Base-by-base conservation (phyloP, 257 asterid species). In the Plantago elongata region DNA sequence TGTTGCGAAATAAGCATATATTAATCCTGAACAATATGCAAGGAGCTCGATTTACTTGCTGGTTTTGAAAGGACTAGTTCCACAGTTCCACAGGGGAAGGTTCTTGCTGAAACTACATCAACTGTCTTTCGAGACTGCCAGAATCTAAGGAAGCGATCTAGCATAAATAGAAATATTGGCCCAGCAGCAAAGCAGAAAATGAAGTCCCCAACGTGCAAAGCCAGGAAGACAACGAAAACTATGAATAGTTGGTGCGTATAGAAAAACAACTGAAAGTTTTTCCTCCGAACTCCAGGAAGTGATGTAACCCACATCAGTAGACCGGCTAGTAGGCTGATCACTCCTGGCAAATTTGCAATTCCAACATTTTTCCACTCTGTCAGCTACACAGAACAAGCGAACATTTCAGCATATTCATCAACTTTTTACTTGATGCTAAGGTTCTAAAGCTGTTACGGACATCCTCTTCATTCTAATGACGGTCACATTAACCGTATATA, bases 301-400 rank as follows among this genome's bases (percentile, higher is more conserved):
- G 96, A 88, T 54, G 96, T 83, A 51, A 76, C 75, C 96, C 96
- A 88, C 96, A 88, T 88, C 13, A 81, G 13, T 37, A 88, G 60
- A 63, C 96, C 96, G 11, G 87, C 91, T 15, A 57, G 14, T 13
- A 88, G 90, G 80, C 85, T 78, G 55, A 84, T 73, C 46, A 81
- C 96, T 40, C 96, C 96, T 0, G 96, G 84, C 30, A 83, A 75
- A 69, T 75, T 81, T 12, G 94, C 83, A 15, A 83, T 22, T 3
- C 87, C 96, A 13, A 51, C 9, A 51, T 64, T 74, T 43, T 40
- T 71, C 94, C 96, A 88, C 5, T 60, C 69, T 17, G 3, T 5
- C 7, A 90, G 64, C 97, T 90, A 87, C 78, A 69, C 27, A 12
- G 59, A 60, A 55, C 48, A 57, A n/a, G 42, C 52, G 29, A n/a